These are phyloP conservation scores for Groenewaldozyma sp. DNA, from an alignment of 1,139 yeast species.

Conservation along the genomic window DNA sequence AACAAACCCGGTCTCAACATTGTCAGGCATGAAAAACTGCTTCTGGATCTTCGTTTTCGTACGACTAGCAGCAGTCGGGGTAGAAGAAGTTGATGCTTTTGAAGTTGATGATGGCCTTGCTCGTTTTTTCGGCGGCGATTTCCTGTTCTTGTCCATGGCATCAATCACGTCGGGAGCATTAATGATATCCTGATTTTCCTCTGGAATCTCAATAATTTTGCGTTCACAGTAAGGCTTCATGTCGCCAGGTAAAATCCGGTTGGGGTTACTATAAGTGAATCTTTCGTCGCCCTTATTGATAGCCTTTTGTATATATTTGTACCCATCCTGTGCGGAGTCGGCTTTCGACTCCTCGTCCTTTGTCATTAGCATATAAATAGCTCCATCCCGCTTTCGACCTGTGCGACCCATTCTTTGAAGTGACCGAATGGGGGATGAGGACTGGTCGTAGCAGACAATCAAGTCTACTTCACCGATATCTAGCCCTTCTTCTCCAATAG, in stretches of 20 bases:
- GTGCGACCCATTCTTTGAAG: constrained; percentile 98
- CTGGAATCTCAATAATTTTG: constrained; percentile 54
- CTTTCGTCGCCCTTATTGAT: constrained; percentile 29
- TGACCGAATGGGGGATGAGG: constrained; percentile 86
- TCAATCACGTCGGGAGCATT: constrained; percentile 14
- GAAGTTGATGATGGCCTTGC: too few species aligned
- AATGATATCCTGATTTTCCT: constrained; percentile 52
- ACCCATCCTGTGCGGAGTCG: constrained; percentile 78
- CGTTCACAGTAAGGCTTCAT: constrained; percentile 44
- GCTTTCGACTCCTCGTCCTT: constrained; percentile 71
- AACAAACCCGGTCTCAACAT: constrained; percentile 61
- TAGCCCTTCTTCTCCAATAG: constrained; percentile 97
- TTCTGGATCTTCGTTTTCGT: constrained; percentile 24
- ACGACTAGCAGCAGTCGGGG: not conserved
- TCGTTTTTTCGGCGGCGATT: not conserved
- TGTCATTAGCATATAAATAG: constrained; percentile 67
- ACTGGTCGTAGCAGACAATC: constrained; percentile 86
- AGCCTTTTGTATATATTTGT: constrained; percentile 64
- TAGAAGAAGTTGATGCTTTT: too few species aligned
- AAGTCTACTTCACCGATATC: constrained; percentile 97
- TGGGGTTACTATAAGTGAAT: constrained; percentile 33
- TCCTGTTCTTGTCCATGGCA: not conserved
- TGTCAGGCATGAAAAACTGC: constrained; percentile 69
- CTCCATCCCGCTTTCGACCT: constrained; percentile 89
- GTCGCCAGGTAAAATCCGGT: constrained; percentile 56